phyloP scores from a whole-genome alignment of 352 stramenopile genomes.

The Globisporangium mamillatum region DNA sequence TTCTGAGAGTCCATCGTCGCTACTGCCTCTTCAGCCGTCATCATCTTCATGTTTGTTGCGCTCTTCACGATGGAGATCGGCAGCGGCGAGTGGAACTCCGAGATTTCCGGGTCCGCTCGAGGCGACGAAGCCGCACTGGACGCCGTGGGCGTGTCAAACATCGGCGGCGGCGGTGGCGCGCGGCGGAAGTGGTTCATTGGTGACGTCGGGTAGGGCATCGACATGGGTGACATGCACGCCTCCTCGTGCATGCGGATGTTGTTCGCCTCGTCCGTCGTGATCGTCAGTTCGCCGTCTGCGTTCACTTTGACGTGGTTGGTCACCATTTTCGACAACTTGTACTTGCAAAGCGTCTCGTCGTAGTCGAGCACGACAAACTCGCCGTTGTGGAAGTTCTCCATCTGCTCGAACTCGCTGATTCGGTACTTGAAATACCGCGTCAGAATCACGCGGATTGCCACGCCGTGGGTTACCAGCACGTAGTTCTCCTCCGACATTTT shows the following conservation, averaged over 20 bases:
- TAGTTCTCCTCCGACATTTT: slow-evolving; percentile 79
- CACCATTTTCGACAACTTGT: slow-evolving; percentile 65
- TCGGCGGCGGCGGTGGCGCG: slow-evolving; percentile 30
- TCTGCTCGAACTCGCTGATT: slow-evolving; percentile 81
- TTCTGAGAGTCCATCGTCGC: neutral
- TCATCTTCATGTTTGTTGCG: neutral
- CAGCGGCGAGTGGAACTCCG: neutral
- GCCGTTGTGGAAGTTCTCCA: slow-evolving; percentile 84
- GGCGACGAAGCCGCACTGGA: slow-evolving; percentile 36
- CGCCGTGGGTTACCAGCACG: slow-evolving; percentile 83
- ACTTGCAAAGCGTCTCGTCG: slow-evolving; percentile 55
- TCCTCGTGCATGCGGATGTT: slow-evolving; percentile 49
- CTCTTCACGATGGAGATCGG: slow-evolving; percentile 6
- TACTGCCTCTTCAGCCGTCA: neutral
- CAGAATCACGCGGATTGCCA: slow-evolving; percentile 86
- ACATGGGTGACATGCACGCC: slow-evolving; percentile 39
- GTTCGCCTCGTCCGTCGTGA: slow-evolving; percentile 46
- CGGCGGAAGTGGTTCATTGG: slow-evolving; percentile 67
- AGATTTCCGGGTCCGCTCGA: slow-evolving; percentile 1
- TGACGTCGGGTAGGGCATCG: slow-evolving; percentile 56
- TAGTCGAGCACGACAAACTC: slow-evolving; percentile 83
- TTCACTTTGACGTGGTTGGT: slow-evolving; percentile 53
- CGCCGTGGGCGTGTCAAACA: slow-evolving; percentile 21
- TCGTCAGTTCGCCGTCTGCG: slow-evolving; percentile 35
- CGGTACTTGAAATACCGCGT: slow-evolving; percentile 89